Evolutionary conservation across 2,329 filamentous ascomycete species (phyloP).

Genomic region (Lachnellula arida): DNA sequence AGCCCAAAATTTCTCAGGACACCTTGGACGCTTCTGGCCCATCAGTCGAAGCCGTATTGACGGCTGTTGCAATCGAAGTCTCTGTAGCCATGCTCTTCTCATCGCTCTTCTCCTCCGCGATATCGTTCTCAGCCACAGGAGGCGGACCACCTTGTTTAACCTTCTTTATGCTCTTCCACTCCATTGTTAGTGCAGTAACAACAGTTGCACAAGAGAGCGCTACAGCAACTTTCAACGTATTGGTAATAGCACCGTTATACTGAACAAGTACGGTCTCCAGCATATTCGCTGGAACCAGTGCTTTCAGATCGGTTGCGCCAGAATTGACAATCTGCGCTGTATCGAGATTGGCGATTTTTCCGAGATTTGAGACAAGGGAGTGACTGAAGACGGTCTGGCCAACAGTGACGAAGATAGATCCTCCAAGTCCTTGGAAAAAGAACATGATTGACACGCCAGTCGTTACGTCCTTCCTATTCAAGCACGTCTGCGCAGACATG

Average conservation of each 20-base stretch:
- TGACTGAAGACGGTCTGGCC: slow-evolving; percentile 26
- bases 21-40: no score
- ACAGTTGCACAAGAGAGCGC: slow-evolving; percentile 45
- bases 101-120: no score
- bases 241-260: slow-evolving; percentile 50
- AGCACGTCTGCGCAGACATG: slow-evolving; percentile 27
- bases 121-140: slow-evolving; percentile 6
- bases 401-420: slow-evolving; percentile 33
- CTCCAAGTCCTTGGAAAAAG: slow-evolving; percentile 35
- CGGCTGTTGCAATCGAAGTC: no score
- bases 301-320: slow-evolving; percentile 49
- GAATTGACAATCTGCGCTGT: slow-evolving; percentile 25
- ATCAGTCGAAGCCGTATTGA: no score
- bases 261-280: slow-evolving; percentile 44
- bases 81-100: no score
- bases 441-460: slow-evolving; percentile 32
- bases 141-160: slow-evolving; percentile 27
- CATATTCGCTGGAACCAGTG: slow-evolving; percentile 32
- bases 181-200: slow-evolving; percentile 45
- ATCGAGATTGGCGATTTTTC: slow-evolving; percentile 5
- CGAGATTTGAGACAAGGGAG: slow-evolving; percentile 23
- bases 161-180: slow-evolving; percentile 54
- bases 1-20: no score
- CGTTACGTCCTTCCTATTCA: slow-evolving; percentile 26
- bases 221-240: slow-evolving; percentile 50